Base-by-base conservation (phyloP, 2,329 filamentous ascomycete species). In the Juglanconis juglandina region DNA sequence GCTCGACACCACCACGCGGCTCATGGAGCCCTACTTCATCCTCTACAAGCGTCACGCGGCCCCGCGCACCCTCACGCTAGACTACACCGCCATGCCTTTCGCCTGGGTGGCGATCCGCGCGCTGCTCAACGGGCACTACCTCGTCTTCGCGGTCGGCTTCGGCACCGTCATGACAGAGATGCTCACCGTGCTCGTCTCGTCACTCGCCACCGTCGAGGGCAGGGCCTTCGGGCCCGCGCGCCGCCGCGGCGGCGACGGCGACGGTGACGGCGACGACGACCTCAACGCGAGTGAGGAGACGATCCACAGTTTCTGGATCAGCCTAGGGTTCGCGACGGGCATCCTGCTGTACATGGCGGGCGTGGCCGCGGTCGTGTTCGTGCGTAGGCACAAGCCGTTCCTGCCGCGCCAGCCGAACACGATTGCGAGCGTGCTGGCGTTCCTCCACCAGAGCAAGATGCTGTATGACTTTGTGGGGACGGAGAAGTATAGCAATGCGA, bases 401-500 rank as follows among this genome's bases (percentile, higher is more conserved):
- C 76, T 93, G 59, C 90, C 90, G 1, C 83, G 90, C 4, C 88
- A 92, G 76, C 89, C 90, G 4, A 91, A 87, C 67, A 92, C 89
- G 24, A 92, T 94, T 66, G 87, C 89, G 1, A 87, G 84, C 48
- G 84, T 92, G 56, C 78, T 94, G 57, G 89, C 88, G 0, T 93
- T 89, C 68, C 89, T 93, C 62, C 87, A 93, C 72, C 89, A 92
- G 75, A 88, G 84, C 71, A 90, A 89, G 74, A 92, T 93, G 90
- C 76, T 93, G 50, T 87, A 86, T 64, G 84, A 86, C 68, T 93
- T 93, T 72, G 87, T 91, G 13, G 86, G 84, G 47, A 91, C 88
- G 30, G 83, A 87, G 63, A 84, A 84, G 73, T 74, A 87, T 54
- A 82, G 79, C 65, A 85, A 82, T 56, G 75, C 77, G 13, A 75